These are phyloP conservation scores for Chondrus crispus DNA, from an alignment of 23 red algal species.

Conservation along the genomic window DNA sequence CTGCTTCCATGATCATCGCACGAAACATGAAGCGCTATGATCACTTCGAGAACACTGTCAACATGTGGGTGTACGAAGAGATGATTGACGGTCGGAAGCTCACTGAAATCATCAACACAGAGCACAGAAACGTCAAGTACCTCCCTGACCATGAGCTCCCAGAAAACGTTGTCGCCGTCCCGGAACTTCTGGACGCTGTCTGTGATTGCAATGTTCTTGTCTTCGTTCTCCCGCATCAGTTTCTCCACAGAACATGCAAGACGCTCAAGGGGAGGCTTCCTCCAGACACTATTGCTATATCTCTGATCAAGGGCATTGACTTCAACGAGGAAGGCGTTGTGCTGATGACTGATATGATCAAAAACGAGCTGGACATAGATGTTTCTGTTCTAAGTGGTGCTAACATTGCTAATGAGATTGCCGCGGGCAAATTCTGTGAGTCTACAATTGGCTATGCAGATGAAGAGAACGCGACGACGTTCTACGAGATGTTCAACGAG, in stretches of 20 bases:
- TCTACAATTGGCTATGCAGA: conserved; percentile 78
- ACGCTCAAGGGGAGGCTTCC: conserved; percentile 57
- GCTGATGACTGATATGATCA: conserved; percentile 84
- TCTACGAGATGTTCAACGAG: conserved; percentile 77
- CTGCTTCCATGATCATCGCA: conserved; percentile 70
- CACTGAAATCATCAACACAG: conserved; percentile 83
- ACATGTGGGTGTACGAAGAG: conserved; percentile 89
- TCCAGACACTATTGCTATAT: conserved; percentile 57
- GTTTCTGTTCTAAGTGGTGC: conserved; percentile 85
- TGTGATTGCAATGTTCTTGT: conserved; percentile 70
- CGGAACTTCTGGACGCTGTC: conserved; percentile 61
- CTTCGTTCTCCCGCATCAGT: conserved; percentile 93
- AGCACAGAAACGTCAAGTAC: conserved; percentile 91
- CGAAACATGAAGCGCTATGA: conserved; percentile 59
- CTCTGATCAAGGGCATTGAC: conserved; percentile 93
- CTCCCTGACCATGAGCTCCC: conserved; percentile 82
- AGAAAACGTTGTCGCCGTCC: conserved; percentile 85
- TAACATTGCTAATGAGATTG: conserved; percentile 96
- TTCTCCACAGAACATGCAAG: conserved; percentile 62
- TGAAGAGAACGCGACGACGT: conserved; percentile 45
- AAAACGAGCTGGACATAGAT: conserved; percentile 65
- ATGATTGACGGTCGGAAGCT: conserved; percentile 73
- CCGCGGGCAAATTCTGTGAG: conserved; percentile 86
- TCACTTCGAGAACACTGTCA: conserved; percentile 60
- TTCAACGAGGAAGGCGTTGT: conserved; percentile 71